Evolutionary conservation across 163 green algal species (phyloP), one percentile per base, ranked within the genome.

Genomic region (Coccomyxa subellipsoidea): DNA sequence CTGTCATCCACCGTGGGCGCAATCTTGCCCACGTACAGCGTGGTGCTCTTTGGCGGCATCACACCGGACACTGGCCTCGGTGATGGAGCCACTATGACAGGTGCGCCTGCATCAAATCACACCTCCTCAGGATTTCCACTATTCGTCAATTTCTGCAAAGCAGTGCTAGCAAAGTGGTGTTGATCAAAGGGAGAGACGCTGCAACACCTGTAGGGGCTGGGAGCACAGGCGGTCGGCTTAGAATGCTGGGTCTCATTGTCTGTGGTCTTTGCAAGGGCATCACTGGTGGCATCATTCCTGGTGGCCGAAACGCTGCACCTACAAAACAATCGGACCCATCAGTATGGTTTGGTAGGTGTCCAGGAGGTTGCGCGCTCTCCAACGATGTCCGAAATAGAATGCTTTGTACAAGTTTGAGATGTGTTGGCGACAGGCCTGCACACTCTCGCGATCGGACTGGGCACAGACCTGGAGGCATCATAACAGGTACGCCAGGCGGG

Each of bases 11-110:
- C 82, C 4, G 82, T 93, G 31, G 91, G 37, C 0, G 95, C 92
- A 59, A 98, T 98, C 82, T 98, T 98, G 40, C 96, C 96, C 10
- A 98, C 94, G 77, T 97, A 99, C 6, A 98, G 85, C 0, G 88
- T 96, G 0, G 92, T 95, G 72, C 78, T 89, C 80, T 93, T 93
- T 29, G 54, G 40, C 12, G 69, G 59, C 32, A 72, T 9, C 4
- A 37, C 76, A 9, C 18, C 29, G 1, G 25, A 39, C 12, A 8
- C 66, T 12, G 4, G 66, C 66, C 66, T 32, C 0, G 66, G 66
- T 36, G 66, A 32, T 73, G 66, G 66, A 34, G 66, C 18, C 29
- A 73, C 66, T 34, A 73, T 73, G 18, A 73, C n/a, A 73, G 66
- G 66, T 36, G 66, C 27, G 18, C 66, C 66, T 73, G 66, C 66